Evolutionary conservation across 1,284 basidiomycete genomes (phyloP), one percentile per base, ranked within the genome.

Genomic region (Limonomyces culmigenus): DNA sequence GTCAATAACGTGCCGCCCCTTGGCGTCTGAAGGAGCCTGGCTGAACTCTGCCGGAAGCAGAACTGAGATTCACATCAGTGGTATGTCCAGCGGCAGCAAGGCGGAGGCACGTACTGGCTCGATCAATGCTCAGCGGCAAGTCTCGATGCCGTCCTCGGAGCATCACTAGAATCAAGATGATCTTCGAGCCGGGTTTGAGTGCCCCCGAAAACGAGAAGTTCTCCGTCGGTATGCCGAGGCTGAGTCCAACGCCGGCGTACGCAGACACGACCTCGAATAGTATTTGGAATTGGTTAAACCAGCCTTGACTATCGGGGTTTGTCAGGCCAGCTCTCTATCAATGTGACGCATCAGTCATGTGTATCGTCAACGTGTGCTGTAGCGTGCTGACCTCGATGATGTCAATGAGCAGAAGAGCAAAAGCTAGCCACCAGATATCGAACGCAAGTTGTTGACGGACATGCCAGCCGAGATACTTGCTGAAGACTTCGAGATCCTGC

Each of bases 81-180:
- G 5, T 27, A 19, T 25, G 12, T 17, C 12, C 20, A 16, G 4
- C 15, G 5, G 23, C 8, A 29, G 31, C n/a, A 15, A 32, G 35
- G 8, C 6, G 21, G 21, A 25, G 13, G 5, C 5, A 37, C 36
- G 10, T 14, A 37, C 36, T 62, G 6, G 76, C 71, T 15, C 74
- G 67, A 50, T 84, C 75, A 33, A 85, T 69, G 4, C 79, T 77
- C 12, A 75, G 70, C 19, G 74, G 74, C 2, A 81, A 50, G 3
- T 80, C 80, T 41, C 83, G 64, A 51, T 86, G 83, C 11, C 80
- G 59, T 0, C 81, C 83, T 43, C 81, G 66, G 30, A 68, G 67
- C 83, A 87, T 87, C 37, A 86, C 74, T 8, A 65, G 57, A 34
- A 70, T 69, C n/a, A 85, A 52, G 15, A 87, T 67, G 14, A 87